Percentiles rank a stretch among this genome's conserved stretches.
phyloP scores from a whole-genome alignment of 2,329 filamentous ascomycete genomes.

The Colletotrichum falcatum region DNA sequence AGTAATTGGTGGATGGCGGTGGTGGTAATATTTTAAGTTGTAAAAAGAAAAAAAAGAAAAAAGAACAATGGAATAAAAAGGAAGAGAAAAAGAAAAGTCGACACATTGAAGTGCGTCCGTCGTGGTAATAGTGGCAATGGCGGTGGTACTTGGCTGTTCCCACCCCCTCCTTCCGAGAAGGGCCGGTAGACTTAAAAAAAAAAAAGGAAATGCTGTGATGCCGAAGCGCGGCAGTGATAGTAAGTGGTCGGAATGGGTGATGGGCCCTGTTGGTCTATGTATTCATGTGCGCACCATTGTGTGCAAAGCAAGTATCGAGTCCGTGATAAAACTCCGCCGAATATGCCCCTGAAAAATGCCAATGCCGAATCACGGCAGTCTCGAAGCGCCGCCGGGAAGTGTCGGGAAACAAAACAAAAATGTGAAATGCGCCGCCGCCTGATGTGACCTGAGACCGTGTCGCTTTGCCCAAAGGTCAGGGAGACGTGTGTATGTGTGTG shows the following conservation, averaged over 20 bases:
- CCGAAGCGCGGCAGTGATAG: slow-evolving; percentile 16
- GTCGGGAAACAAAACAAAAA: slow-evolving; percentile 16
- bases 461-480: slow-evolving; percentile 4
- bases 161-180: not conserved
- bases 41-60: not conserved
- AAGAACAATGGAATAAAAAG: not conserved
- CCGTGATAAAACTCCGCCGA: slow-evolving; percentile 23
- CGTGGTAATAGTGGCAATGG: not conserved
- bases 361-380: slow-evolving; percentile 23
- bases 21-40: slow-evolving; percentile 8
- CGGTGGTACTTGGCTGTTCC: not conserved
- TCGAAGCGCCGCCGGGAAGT: slow-evolving; percentile 15
- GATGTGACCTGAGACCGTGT: slow-evolving; percentile 11
- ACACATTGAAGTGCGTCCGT: not conserved
- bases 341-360: slow-evolving; percentile 23
- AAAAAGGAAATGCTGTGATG: slow-evolving; percentile 19
- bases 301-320: slow-evolving; percentile 13
- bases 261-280: slow-evolving; percentile 26
- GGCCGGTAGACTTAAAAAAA: too few relatives aligned
- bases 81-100: slow-evolving; percentile 4
- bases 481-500: not conserved
- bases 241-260: slow-evolving; percentile 12
- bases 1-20: slow-evolving; percentile 10
- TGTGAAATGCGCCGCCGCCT: slow-evolving; percentile 17
- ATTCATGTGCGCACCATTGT: not conserved